These are phyloP conservation scores for Pneumocystis sp. DNA, from an alignment of 1,139 yeast species.

Conservation along the genomic window DNA sequence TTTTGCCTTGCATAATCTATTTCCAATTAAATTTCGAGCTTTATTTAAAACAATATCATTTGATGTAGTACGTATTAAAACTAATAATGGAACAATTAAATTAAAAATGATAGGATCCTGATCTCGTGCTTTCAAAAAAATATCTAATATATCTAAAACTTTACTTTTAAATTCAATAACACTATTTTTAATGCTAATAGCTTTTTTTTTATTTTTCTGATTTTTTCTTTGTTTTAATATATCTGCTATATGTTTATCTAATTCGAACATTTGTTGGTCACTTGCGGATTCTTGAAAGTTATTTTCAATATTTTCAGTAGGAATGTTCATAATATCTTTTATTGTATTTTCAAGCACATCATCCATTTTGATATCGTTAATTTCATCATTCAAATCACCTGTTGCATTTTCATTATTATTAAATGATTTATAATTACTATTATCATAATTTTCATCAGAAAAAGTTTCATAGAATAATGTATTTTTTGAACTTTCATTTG, in stretches of 20 bases:
- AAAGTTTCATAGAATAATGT: slow-evolving; percentile 35
- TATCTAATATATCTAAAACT: slow-evolving; percentile 59
- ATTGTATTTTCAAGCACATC: slow-evolving; percentile 25
- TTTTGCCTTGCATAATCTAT: slow-evolving; percentile 44
- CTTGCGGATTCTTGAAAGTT: slow-evolving; percentile 69
- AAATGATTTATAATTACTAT: slow-evolving; percentile 16
- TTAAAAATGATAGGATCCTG: slow-evolving; percentile 30
- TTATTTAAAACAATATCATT: slow-evolving; percentile 59
- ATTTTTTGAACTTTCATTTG: slow-evolving; percentile 68
- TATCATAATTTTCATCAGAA: slow-evolving; percentile 19
- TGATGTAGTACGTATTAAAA: slow-evolving; percentile 47
- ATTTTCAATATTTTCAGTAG: neutral
- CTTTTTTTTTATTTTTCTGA: slow-evolving; percentile 15
- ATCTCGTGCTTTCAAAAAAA: slow-evolving; percentile 38
- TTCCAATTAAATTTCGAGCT: slow-evolving; percentile 56
- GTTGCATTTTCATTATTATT: slow-evolving; percentile 8
- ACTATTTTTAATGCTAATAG: slow-evolving; percentile 35
- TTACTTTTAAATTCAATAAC: slow-evolving; percentile 68
- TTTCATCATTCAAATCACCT: slow-evolving; percentile 12
- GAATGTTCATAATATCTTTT: neutral
- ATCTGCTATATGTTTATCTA: slow-evolving; percentile 68
- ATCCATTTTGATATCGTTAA: slow-evolving; percentile 24
- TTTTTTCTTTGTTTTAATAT: slow-evolving; percentile 56
- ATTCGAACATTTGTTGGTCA: slow-evolving; percentile 93
- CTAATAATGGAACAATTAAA: slow-evolving; percentile 45